phyloP scores from a whole-genome alignment of 1,139 yeast genomes.

The Kodamaea suecica region DNA sequence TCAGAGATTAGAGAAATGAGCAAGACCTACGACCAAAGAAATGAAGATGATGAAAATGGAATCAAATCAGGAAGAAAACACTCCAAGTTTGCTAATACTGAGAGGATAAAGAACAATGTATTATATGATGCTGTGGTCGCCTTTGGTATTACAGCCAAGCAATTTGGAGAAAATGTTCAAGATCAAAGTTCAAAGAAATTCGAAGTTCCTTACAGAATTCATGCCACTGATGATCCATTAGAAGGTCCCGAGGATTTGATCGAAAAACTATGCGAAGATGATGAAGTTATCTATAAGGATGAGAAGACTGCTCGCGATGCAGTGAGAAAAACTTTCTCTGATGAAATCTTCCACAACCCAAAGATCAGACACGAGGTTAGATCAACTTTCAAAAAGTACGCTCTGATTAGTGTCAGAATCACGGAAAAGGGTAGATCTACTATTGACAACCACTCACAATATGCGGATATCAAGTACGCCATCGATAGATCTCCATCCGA shows the following conservation, averaged over 20 bases:
- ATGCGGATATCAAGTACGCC: constrained; percentile 89
- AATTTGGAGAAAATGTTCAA: constrained; percentile 80
- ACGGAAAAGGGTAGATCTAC: constrained; percentile 86
- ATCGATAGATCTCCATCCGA: constrained; percentile 74
- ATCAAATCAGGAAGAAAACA: constrained; percentile 51
- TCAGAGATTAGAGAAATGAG: constrained; percentile 56
- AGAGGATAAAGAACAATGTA: constrained; percentile 67
- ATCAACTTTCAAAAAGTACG: constrained; percentile 61
- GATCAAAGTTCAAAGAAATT: constrained; percentile 51
- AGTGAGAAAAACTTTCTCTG: constrained; percentile 71
- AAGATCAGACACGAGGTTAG: constrained; percentile 76
- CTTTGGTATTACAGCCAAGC: constrained; percentile 73
- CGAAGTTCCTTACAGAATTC: constrained; percentile 57
- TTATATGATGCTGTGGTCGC: constrained; percentile 68
- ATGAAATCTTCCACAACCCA: constrained; percentile 80
- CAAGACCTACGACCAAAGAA: constrained; percentile 15
- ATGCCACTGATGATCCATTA: constrained; percentile 71
- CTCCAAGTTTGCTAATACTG: constrained; percentile 69
- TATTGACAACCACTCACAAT: constrained; percentile 78
- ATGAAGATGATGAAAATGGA: constrained; percentile 18
- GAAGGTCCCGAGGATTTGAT: constrained; percentile 65
- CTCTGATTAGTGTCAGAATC: constrained; percentile 68
- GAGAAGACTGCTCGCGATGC: constrained; percentile 67
- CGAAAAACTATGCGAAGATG: constrained; percentile 51
- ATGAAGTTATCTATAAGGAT: constrained; percentile 56